phyloP scores from a whole-genome alignment of 2,329 filamentous ascomycete species.

The Trichoderma semiorbis region DNA sequence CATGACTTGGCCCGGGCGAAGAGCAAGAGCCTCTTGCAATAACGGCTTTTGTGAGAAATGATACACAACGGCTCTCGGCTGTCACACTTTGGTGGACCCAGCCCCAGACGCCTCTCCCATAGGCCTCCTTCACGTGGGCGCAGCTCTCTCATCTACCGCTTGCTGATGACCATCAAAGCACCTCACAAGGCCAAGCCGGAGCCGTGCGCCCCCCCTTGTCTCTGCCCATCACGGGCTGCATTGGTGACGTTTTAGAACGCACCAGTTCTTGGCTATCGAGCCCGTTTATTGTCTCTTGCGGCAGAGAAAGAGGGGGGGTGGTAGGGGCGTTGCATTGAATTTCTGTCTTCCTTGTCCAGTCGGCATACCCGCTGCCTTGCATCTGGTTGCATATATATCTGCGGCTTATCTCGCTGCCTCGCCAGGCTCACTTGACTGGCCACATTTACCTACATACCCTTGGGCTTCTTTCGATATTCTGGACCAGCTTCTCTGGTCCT shows the following conservation, averaged over 20 bases:
- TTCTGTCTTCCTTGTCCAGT: background rate
- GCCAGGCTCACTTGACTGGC: conserved; percentile 3
- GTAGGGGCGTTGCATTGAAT: background rate
- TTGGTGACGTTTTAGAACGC: conserved; percentile 13
- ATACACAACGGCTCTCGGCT: background rate
- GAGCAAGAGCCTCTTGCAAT: background rate
- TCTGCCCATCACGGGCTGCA: conserved; percentile 6
- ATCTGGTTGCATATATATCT: conserved; percentile 8
- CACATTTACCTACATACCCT: background rate
- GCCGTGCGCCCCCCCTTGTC: background rate
- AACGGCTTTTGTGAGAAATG: background rate
- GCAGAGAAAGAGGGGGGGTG: background rate
- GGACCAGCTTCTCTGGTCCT: background rate
- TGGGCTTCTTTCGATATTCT: conserved; percentile 10
- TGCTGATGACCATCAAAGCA: conserved; percentile 24
- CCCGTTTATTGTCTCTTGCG: background rate
- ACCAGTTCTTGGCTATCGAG: background rate
- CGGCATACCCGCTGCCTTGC: conserved; percentile 13
- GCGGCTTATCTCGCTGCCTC: conserved; percentile 13
- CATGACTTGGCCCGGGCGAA: conserved; percentile 1
- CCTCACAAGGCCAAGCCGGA: conserved; percentile 26
- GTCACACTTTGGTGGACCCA: background rate
- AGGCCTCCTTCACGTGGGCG: conserved; percentile 25
- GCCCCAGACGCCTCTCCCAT: conserved; percentile 12
- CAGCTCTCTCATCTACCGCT: conserved; percentile 19